Conservation (phyloP, 2,329 filamentous ascomycete genomes). For the Pseudocercospora vitis region DNA sequence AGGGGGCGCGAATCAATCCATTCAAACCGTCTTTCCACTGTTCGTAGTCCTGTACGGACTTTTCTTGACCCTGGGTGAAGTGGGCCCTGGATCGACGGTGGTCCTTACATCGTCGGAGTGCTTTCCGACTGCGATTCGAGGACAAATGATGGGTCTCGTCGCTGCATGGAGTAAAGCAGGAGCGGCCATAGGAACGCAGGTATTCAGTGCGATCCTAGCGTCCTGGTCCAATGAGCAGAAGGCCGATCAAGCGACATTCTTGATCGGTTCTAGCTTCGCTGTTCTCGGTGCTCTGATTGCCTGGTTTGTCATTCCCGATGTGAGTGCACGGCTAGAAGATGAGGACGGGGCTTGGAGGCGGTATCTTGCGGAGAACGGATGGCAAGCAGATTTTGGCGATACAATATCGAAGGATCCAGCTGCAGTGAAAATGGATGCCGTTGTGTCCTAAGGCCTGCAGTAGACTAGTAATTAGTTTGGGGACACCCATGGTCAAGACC, state of each 20-base stretch:
- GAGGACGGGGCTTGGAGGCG: conserved; percentile 18
- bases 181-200: conserved; percentile 81
- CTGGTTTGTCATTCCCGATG: conserved; percentile 50
- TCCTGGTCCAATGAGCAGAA: conserved; percentile 55
- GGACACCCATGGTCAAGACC: too few species aligned
- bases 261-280: conserved; percentile 72
- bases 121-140: conserved; percentile 79
- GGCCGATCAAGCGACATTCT: conserved; percentile 79
- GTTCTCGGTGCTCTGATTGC: conserved; percentile 67
- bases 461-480: too few species aligned
- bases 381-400: conserved; percentile 20
- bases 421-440: conserved; percentile 14
- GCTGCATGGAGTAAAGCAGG: conserved; percentile 68
- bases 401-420: conserved; percentile 10
- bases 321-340: conserved; percentile 16
- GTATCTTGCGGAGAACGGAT: conserved; percentile 17
- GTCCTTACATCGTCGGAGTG: conserved; percentile 81
- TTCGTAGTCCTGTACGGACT: conserved; percentile 77
- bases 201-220: conserved; percentile 65
- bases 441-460: conserved; percentile 16
- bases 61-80: conserved; percentile 72
- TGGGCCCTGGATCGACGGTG: conserved; percentile 66
- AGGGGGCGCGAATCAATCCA: conserved; percentile 59
- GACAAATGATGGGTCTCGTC: conserved; percentile 68
- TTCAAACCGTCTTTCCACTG: conserved; percentile 36